Base-by-base conservation (phyloP, 129 eudicot species). In the Smallanthus sonchifolius region DNA sequence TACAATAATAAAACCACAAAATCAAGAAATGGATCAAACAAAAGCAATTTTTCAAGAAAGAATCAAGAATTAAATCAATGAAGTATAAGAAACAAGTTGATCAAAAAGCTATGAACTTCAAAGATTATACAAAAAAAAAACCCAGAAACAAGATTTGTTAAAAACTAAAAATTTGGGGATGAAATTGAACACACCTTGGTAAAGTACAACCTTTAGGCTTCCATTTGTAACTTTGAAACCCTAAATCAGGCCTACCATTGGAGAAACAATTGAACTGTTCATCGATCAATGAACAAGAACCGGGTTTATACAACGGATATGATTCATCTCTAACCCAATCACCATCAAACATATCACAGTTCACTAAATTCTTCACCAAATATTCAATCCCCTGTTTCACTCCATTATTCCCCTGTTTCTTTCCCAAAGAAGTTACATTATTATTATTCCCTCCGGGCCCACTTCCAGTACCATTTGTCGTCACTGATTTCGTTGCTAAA, bases 201-300 rank as follows among this genome's bases (percentile, higher is more conserved):
- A 91, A 65, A 56, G 86, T 74, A 80, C 97, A 91, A 48, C 84
- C 91, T 14, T 91, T 85, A 11, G 97, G 97, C 85, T 88, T 85
- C 97, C 97, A 91, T 61, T 82, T 91, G 34, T 83, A 82, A 15
- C 77, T 80, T 59, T 77, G 79, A 81, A 81, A 88, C 75, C 80
- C 87, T 73, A 75, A 77, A 86, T 91, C 97, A 74, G 89, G 91
- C 77, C 97, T 87, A 54, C 97, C 95, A 81, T 91, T 91, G 17
- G 36, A 62, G 28, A 91, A 65, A 76, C 97, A 91, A 48, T 86
- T 84, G 67, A 91, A 87, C 36, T 87, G 94, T 48, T 87, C 95
- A 86, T 87, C 97, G 70, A 91, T 84, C 76, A 87, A 71, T 13
- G 89, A 75, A 68, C 97, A 91, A 32, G 97, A 91, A 75, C 91